Evolutionary conservation across 306 rosid genomes (phyloP), one percentile per base, ranked within the genome.

Genomic region (Vachellia collinsii): DNA sequence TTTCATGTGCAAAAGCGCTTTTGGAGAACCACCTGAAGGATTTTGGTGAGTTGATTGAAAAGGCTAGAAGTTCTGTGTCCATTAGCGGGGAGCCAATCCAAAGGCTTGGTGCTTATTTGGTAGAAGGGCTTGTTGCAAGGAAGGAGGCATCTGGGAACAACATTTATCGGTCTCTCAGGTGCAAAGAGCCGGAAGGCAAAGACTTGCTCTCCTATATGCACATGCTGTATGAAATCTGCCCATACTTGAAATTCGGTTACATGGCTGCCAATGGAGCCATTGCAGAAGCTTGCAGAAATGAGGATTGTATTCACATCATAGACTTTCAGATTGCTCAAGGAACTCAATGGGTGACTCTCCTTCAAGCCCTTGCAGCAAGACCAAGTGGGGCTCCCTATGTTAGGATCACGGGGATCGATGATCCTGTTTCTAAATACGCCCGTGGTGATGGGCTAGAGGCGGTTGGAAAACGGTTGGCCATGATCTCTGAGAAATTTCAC

Each of bases 221-320:
- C 17, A 77, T 87, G 36, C 83, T 94, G 36, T 92, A 87, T 65
- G 98, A 94, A 80, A 89, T 92, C 72, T 94, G 97, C 80, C 98
- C 98, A 5, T 94, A 90, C 83, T 88, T 92, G 48, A 94, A 94
- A 82, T 92, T 94, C 29, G 97, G 97, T 82, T 94, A 92, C 89
- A 92, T 94, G 98, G 98, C 97, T 77, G 98, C 97, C 41, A 94
- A 94, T 42, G 97, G 97, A 10, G 97, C 97, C 29, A 94, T 94
- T 75, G 97, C 97, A 25, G 95, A 92, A 73, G 98, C 97, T n/a
- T 94, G 95, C 85, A 85, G 89, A 86, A 87, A 87, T 23, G 97
- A 89, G 86, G 92, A 94, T 37, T 83, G 42, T n/a, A 92, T 94
- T 77, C 98, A 94, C 88, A 94, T 94, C 41, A 77, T 94, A 81